phyloP scores from a whole-genome alignment of 2,329 filamentous ascomycete genomes.

The Beauveria bassiana region DNA sequence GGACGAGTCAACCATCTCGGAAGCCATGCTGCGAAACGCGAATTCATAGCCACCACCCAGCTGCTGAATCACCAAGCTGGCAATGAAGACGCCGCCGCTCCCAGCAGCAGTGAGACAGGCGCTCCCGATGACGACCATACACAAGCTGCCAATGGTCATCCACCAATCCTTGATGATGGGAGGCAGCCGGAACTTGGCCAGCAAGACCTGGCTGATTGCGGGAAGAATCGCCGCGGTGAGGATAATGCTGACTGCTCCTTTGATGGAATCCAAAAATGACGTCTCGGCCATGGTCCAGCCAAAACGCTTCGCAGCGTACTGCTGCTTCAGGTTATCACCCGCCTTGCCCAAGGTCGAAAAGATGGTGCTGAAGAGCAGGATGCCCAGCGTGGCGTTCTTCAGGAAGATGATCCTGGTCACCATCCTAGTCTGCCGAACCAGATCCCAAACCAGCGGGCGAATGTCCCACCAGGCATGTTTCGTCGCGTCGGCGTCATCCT shows the following conservation, averaged over 20 bases:
- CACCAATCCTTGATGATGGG: slow-evolving; percentile 7
- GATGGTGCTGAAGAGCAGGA: slow-evolving; percentile 4
- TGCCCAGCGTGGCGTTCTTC: background rate
- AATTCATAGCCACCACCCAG: background rate
- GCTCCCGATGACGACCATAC: background rate
- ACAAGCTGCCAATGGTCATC: background rate
- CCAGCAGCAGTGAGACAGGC: background rate
- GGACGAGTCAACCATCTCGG: slow-evolving; percentile 1
- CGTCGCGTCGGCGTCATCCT: background rate
- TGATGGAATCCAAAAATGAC: background rate
- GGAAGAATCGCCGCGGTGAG: slow-evolving; percentile 3
- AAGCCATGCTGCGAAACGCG: slow-evolving; percentile 3
- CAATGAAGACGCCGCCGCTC: background rate
- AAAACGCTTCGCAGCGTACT: slow-evolving; percentile 11
- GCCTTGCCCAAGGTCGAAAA: background rate
- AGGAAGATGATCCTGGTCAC: background rate
- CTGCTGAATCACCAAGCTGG: background rate
- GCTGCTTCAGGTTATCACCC: background rate
- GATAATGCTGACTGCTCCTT: background rate
- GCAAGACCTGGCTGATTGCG: background rate
- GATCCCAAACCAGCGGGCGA: background rate
- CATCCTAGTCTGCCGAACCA: background rate
- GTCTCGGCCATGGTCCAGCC: slow-evolving; percentile 7
- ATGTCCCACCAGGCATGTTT: background rate
- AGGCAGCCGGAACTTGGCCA: background rate